Evolutionary conservation across 495 filamentous ascomycete species (phyloP), one percentile per base, ranked within the genome.

Genomic region (Pyrenula massariospora): DNA sequence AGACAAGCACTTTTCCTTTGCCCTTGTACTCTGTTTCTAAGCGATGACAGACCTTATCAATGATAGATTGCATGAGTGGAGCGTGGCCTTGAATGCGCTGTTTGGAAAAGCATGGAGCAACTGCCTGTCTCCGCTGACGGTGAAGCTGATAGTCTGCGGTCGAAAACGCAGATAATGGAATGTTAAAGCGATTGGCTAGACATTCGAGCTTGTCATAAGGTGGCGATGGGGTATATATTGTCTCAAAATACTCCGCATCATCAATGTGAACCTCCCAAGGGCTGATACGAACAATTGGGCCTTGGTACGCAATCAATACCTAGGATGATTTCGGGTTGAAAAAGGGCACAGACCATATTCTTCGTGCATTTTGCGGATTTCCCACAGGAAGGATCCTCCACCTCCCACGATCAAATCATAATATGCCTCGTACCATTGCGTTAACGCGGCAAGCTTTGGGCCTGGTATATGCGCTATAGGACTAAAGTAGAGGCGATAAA

Each of bases 391-490:
- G 20, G 2, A 12, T 24, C 55, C 55, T 42, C 23, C 19, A 5
- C 31, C 31, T 42, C 31, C 31, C 15, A 15, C 31, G 5, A 42
- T 61, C 59, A 31, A 60, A 60, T 50, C 54, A 58, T 8, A 42
- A 42, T 42, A 42, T 5, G 8, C 15, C 31, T 69, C 65, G 60
- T 68, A 69, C 64, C 59, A 65, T n/a, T 55, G 50, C 1, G 68
- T 68, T n/a, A 61, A n/a, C 0, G 68, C 67, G 1, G 75, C 78
- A 25, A 80, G 60, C 48, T 66, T 70, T 8, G 78, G 78, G 1
- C 58, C 58, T 42, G 58, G 57, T 22, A 59, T 52, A 20, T 57
- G 48, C 10, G 58, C 47, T 23, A 59, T 24, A 20, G 58, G 55
- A 51, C 54, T 56, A 47, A 53, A 50, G 51, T 42, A 59, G 10